Evolutionary conservation across 2,329 filamentous ascomycete genomes (phyloP).

Genomic region (Penicillium palitans): DNA sequence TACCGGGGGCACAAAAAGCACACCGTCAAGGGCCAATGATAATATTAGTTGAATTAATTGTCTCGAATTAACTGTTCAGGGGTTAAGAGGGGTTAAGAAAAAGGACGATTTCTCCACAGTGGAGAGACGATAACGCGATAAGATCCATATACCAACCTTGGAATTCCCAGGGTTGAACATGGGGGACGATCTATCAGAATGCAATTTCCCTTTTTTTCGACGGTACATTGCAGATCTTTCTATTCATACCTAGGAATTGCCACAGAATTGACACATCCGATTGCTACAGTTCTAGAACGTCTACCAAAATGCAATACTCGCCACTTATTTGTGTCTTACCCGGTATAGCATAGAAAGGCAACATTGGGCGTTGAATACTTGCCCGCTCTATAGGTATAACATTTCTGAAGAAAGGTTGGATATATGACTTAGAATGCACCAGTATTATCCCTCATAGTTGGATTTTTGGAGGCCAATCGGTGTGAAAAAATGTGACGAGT

Average conservation of each 20-base stretch:
- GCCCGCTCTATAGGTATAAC: background rate
- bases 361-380: background rate
- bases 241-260: background rate
- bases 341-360: background rate
- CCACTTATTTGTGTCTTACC: background rate
- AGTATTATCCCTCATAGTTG: too few species aligned
- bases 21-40: constrained; percentile 4
- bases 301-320: background rate
- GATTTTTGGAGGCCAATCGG: background rate
- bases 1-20: constrained; percentile 15
- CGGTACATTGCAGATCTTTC: background rate
- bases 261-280: background rate
- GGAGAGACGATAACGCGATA: constrained; percentile 24
- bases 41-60: background rate
- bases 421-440: too few species aligned
- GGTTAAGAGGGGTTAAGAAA: constrained; percentile 23
- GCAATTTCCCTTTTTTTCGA: background rate
- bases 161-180: background rate
- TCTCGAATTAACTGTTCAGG: constrained; percentile 20
- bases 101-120: constrained; percentile 31
- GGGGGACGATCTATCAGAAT: background rate
- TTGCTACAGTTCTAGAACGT: background rate
- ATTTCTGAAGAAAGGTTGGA: background rate
- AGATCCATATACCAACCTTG: background rate
- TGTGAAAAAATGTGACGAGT: background rate